A percentile compares a stretch with the other conserved stretches of the same genome.
These are phyloP conservation scores for Carex sylvatica DNA, from an alignment of 202 grass and related monocot species.

Conservation along the genomic window DNA sequence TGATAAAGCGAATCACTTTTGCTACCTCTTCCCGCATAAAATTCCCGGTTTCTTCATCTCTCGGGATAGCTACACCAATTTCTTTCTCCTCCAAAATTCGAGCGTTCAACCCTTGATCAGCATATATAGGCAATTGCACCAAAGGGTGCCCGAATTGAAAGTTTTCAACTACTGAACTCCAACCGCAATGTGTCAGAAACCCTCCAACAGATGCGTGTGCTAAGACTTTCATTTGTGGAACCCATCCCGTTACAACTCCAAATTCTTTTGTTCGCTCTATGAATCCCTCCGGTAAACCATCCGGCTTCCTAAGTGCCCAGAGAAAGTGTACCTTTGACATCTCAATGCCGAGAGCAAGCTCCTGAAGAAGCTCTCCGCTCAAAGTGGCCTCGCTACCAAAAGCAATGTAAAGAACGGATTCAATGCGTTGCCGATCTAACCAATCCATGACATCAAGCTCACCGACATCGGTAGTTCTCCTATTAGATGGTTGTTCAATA, in stretches of 20 bases:
- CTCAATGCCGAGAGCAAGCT: constrained; percentile 40
- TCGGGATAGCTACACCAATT: constrained; percentile 24
- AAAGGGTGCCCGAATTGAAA: constrained; percentile 43
- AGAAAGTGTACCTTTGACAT: constrained; percentile 42
- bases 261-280: constrained; percentile 8
- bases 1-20: constrained; percentile 15
- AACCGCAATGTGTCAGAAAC: constrained; percentile 56
- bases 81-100: constrained; percentile 27
- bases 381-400: constrained; percentile 43
- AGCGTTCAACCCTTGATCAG: constrained; percentile 37
- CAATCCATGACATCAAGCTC: constrained; percentile 12
- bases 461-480: too few species aligned
- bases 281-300: constrained; percentile 26
- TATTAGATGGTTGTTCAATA: not conserved
- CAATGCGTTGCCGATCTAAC: constrained; percentile 6
- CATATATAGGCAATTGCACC: constrained; percentile 40
- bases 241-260: constrained; percentile 29
- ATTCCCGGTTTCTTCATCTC: constrained; percentile 25
- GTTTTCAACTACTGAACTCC: constrained; percentile 43
- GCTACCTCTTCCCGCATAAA: constrained; percentile 29
- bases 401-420: constrained; percentile 37
- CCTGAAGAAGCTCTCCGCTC: not conserved
- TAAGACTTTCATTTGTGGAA: constrained; percentile 35
- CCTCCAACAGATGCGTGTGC: constrained; percentile 34
- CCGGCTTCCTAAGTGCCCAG: constrained; percentile 35